These are phyloP conservation scores for Cymodocea nodosa DNA, from an alignment of 116 monocot genomes.

Conservation along the genomic window DNA sequence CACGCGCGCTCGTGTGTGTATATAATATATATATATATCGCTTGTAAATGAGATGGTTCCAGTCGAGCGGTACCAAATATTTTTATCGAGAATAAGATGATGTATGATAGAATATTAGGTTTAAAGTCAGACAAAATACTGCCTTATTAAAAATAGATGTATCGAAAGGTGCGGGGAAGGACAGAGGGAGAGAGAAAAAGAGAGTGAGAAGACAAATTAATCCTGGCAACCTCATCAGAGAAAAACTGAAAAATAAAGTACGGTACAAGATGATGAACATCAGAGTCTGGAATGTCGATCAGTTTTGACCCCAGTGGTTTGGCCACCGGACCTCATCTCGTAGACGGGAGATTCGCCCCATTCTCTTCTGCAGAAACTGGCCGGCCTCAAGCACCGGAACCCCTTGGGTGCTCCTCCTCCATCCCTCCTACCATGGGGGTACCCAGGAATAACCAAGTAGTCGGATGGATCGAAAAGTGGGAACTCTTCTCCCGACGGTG, in stretches of 20 bases:
- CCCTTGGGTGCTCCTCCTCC: background rate
- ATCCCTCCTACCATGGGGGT: constrained; percentile 15
- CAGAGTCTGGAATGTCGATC: background rate
- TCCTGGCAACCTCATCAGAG: too few species aligned
- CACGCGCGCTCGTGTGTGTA: too few species aligned
- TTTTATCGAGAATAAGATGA: too few species aligned
- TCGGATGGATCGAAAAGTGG: constrained; percentile 48
- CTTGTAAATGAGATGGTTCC: too few species aligned
- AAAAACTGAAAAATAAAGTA: background rate
- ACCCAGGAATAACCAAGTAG: constrained; percentile 12
- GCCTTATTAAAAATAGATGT: too few species aligned
- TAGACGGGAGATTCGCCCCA: constrained; percentile 35
- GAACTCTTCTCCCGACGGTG: constrained; percentile 3
- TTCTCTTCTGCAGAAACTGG: background rate
- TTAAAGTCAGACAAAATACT: too few species aligned
- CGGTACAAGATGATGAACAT: background rate
- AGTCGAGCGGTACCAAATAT: too few species aligned
- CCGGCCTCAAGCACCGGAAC: background rate
- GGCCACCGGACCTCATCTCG: constrained; percentile 7
- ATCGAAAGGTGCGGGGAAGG: too few species aligned
- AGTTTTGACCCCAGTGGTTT: background rate
- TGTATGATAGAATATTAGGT: too few species aligned
- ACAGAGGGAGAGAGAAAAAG: too few species aligned
- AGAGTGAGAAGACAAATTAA: too few species aligned
- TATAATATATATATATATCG: too few species aligned